Conservation (phyloP, 306 rosid genomes). For the Vachellia collinsii region DNA sequence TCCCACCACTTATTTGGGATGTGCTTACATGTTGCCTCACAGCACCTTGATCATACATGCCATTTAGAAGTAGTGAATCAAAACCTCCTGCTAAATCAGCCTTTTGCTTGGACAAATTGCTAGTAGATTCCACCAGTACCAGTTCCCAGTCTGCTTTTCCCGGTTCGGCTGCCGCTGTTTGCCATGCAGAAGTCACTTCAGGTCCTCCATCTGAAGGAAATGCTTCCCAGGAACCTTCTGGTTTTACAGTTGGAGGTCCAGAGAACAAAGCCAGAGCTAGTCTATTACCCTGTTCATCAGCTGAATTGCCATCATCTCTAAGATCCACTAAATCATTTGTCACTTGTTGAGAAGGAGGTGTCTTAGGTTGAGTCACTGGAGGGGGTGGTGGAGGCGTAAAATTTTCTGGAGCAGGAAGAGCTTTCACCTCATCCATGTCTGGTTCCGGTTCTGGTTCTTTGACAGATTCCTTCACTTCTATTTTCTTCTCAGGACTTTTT, state of each 20-base stretch:
- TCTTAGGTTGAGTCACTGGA: constrained; percentile 35
- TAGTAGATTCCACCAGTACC: constrained; percentile 69
- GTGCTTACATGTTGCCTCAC: constrained; percentile 76
- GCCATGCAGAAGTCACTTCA: constrained; percentile 79
- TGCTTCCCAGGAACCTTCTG: constrained; percentile 78
- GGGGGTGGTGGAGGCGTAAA: constrained; percentile 48
- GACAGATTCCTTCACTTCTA: constrained; percentile 45
- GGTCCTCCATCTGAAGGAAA: constrained; percentile 67
- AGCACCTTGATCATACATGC: constrained; percentile 91
- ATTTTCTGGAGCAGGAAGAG: constrained; percentile 75
- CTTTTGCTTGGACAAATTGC: constrained; percentile 68
- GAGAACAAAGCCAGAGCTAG: constrained; percentile 79
- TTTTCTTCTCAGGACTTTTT: constrained; percentile 54
- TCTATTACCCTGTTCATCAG: constrained; percentile 80
- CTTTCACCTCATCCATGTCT: constrained; percentile 61
- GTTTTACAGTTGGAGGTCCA: constrained; percentile 46
- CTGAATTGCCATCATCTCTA: constrained; percentile 62
- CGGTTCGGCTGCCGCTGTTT: constrained; percentile 69
- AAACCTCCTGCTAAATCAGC: constrained; percentile 81
- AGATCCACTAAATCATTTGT: constrained; percentile 71
- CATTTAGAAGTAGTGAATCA: constrained; percentile 73
- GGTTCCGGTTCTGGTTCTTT: constrained; percentile 33
- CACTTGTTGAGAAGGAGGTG: constrained; percentile 39
- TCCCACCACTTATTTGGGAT: constrained; percentile 63
- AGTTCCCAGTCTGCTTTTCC: constrained; percentile 92